Conservation (phyloP, 1,139 yeast species). For the Pichia sp. region DNA sequence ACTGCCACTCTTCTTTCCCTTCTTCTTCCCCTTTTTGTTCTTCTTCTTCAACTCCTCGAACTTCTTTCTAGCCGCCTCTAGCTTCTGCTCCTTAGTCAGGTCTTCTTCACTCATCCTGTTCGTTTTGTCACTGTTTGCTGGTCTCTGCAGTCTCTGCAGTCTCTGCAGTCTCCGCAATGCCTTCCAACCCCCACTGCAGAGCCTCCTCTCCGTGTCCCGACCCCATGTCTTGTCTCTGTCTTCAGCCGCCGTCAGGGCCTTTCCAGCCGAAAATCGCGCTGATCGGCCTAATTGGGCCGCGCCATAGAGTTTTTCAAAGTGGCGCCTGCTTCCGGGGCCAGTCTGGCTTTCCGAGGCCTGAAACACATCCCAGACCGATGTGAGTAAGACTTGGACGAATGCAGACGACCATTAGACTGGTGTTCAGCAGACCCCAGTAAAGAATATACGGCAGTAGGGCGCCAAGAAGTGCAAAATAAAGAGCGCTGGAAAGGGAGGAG, state of each 20-base stretch:
- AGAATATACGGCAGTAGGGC: too few species aligned
- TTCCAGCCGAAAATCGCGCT: background rate
- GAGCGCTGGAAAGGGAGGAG: too few species aligned
- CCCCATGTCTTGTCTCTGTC: background rate
- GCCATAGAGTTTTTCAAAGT: background rate
- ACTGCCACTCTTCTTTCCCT: conserved; percentile 16
- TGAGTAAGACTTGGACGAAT: too few species aligned
- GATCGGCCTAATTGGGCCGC: background rate
- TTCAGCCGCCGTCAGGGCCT: too few species aligned
- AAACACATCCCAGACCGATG: background rate
- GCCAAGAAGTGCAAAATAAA: too few species aligned
- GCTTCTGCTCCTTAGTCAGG: conserved; percentile 43
- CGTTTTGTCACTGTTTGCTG: too few species aligned
- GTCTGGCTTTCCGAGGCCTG: background rate
- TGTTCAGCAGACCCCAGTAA: too few species aligned
- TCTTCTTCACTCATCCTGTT: conserved; percentile 23
- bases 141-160: too few species aligned
- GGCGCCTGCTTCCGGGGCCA: background rate
- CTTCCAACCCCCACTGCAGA: too few species aligned
- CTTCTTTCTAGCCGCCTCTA: conserved; percentile 52
- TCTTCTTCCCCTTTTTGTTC: conserved; percentile 27
- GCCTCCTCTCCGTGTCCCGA: background rate
- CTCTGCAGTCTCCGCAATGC: too few species aligned
- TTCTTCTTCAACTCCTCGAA: conserved; percentile 47
- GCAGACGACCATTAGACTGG: too few species aligned